Percentiles rank a stretch among this genome's conserved stretches.
These are phyloP conservation scores for Pestalotiopsis sp. DNA, from an alignment of 2,329 filamentous ascomycete species.

Conservation along the genomic window DNA sequence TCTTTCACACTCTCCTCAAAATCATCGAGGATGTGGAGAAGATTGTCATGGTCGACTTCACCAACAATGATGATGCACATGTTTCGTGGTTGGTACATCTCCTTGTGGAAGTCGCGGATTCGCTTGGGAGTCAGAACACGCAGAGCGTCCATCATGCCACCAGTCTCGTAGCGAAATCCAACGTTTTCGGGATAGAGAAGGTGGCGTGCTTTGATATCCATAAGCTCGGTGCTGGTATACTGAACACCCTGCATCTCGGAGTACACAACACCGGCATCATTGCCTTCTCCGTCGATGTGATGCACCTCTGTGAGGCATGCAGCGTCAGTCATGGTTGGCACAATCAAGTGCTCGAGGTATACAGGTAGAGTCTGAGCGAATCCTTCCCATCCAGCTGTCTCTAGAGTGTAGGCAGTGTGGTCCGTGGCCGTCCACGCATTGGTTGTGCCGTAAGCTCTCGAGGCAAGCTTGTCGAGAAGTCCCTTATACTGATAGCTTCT, in stretches of 20 bases:
- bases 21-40: slow-evolving; percentile 78
- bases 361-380: slow-evolving; percentile 93
- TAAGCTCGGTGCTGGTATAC: slow-evolving; percentile 80
- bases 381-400: slow-evolving; percentile 95
- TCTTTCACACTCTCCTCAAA: slow-evolving; percentile 88
- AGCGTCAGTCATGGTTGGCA: slow-evolving; percentile 89
- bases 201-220: slow-evolving; percentile 79
- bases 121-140: slow-evolving; percentile 83
- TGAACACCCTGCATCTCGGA: slow-evolving; percentile 98
- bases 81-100: slow-evolving; percentile 98
- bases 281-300: slow-evolving; percentile 88
- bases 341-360: slow-evolving; percentile 90
- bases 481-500: slow-evolving; percentile 94
- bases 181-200: slow-evolving; percentile 85
- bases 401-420: slow-evolving; percentile 93
- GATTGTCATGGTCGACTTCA: slow-evolving; percentile 78
- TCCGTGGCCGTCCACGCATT: slow-evolving; percentile 98
- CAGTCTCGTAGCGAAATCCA: slow-evolving; percentile 97
- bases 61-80: slow-evolving; percentile 90
- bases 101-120: slow-evolving; percentile 90
- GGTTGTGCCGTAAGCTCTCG: slow-evolving; percentile 87
- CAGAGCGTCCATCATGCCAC: slow-evolving; percentile 91
- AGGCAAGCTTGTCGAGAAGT: slow-evolving; percentile 89
- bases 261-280: slow-evolving; percentile 96
- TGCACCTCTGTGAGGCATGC: slow-evolving; percentile 95